These are phyloP conservation scores for Aureobasidium sp. DNA, from an alignment of 2,329 filamentous ascomycete genomes.

Conservation along the genomic window DNA sequence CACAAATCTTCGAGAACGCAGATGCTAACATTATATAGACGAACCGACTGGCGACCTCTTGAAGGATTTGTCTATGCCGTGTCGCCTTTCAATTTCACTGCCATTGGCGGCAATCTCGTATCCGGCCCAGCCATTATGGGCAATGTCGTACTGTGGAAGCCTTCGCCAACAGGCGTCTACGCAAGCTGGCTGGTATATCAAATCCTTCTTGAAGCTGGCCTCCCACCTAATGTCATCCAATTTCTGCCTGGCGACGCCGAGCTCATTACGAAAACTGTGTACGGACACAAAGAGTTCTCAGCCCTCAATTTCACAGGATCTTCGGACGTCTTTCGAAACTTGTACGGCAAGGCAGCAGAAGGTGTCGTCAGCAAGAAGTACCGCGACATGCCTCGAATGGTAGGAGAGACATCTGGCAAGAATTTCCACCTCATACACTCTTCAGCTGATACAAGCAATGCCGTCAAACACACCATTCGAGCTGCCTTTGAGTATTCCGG, in stretches of 20 bases:
- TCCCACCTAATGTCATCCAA: slow-evolving; percentile 35
- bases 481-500: slow-evolving; percentile 47
- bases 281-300: slow-evolving; percentile 33
- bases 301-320: slow-evolving; percentile 36
- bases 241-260: slow-evolving; percentile 35
- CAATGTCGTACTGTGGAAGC: slow-evolving; percentile 40
- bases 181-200: slow-evolving; percentile 33
- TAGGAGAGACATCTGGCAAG: slow-evolving; percentile 49
- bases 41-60: slow-evolving; percentile 33
- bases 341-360: slow-evolving; percentile 31
- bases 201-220: slow-evolving; percentile 37
- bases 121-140: slow-evolving; percentile 33
- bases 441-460: slow-evolving; percentile 42
- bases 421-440: slow-evolving; percentile 47
- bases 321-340: slow-evolving; percentile 32
- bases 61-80: slow-evolving; percentile 40
- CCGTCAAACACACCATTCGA: slow-evolving; percentile 42
- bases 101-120: slow-evolving; percentile 34
- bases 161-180: slow-evolving; percentile 31
- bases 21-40: slow-evolving; percentile 17
- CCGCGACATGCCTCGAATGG: slow-evolving; percentile 38
- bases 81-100: slow-evolving; percentile 40
- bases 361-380: slow-evolving; percentile 28
- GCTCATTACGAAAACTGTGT: slow-evolving; percentile 29
- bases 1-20: not conserved